Base-by-base conservation (phyloP, 169 alveolate species). In the Babesia gibsoni region DNA sequence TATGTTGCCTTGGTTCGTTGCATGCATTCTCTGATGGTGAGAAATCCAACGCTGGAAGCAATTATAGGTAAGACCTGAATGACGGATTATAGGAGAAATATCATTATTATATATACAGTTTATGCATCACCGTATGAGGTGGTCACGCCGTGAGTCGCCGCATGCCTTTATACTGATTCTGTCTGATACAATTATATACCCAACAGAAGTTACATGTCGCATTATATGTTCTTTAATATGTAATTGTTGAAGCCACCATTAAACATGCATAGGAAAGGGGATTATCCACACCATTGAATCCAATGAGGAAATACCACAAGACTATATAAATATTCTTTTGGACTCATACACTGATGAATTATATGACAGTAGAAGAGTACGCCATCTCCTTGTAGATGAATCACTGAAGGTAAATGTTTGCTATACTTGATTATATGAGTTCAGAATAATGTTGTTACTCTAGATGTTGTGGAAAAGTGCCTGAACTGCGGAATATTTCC, bases 61-160 rank as follows among this genome's bases (percentile, higher is more conserved):
- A 25, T 48, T 29, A 35, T 61, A 10, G 72, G 72, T 61, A 61
- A 27, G 72, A n/a, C n/a, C n/a, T n/a, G n/a, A n/a, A n/a, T n/a
- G n/a, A n/a, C n/a, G n/a, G n/a, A n/a, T n/a, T n/a, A n/a, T n/a
- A n/a, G n/a, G n/a, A n/a, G n/a, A n/a, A n/a, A n/a, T n/a, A n/a
- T n/a, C n/a, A n/a, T n/a, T n/a, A n/a, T n/a, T n/a, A n/a, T n/a
- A n/a, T n/a, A n/a, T n/a, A n/a, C n/a, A n/a, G n/a, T n/a, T n/a
- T n/a, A n/a, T n/a, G n/a, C n/a, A n/a, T n/a, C n/a, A n/a, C n/a
- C n/a, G n/a, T n/a, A n/a, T n/a, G n/a, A n/a, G n/a, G n/a, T n/a
- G n/a, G n/a, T n/a, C n/a, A n/a, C n/a, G n/a, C n/a, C n/a, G n/a
- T n/a, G n/a, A n/a, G n/a, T n/a, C n/a, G n/a, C n/a, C n/a, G n/a